phyloP scores from a whole-genome alignment of 768 basidiomycete species.

The Termitomyces sp. region DNA sequence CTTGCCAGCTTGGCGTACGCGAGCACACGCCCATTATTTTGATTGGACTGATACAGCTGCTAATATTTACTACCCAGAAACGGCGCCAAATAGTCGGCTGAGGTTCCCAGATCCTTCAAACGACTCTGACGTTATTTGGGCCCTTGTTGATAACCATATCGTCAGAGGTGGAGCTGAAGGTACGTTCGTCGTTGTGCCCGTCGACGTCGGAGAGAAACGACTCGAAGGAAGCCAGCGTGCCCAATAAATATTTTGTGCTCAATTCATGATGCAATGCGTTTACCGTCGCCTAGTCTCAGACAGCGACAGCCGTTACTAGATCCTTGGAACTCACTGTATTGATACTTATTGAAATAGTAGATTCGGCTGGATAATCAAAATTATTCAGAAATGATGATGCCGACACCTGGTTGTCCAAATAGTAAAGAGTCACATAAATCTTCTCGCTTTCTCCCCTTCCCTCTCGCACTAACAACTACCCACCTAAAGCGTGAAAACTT shows the following conservation, averaged over 20 bases:
- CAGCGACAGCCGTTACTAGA: no score
- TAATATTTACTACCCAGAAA: not conserved
- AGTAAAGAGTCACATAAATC: not conserved
- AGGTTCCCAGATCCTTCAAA: not conserved
- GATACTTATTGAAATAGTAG: no score
- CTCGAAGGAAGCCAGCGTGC: not conserved
- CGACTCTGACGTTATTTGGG: not conserved
- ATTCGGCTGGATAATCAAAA: no score
- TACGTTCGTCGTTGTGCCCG: constrained; percentile 3
- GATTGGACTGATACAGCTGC: not conserved
- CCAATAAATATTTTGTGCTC: no score
- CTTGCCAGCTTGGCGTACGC: not conserved
- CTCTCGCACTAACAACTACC: no score
- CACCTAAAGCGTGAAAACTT: no score
- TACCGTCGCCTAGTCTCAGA: no score
- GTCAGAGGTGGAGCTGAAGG: not conserved
- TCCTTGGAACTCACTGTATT: no score
- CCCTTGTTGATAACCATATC: not conserved
- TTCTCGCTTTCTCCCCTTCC: no score
- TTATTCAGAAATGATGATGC: no score
- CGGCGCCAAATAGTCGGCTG: not conserved
- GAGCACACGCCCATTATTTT: not conserved
- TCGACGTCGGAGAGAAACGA: not conserved
- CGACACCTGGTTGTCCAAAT: no score
- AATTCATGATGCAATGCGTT: no score